phyloP scores from a whole-genome alignment of 345 rosid species.

The Carallia pectinifolia region DNA sequence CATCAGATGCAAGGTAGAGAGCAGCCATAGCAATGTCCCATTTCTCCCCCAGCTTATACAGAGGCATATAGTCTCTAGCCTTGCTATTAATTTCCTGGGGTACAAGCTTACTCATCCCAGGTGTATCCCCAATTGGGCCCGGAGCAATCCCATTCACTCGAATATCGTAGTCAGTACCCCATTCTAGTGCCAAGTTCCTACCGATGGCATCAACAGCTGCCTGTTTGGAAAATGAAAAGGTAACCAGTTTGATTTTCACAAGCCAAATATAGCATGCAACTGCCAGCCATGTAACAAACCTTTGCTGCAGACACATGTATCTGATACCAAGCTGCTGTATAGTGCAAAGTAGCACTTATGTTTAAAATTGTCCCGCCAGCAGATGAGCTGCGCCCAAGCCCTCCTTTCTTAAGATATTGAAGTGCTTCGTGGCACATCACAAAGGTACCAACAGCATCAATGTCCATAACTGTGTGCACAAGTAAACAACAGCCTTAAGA shows the following conservation, averaged over 20 bases:
- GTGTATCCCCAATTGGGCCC: slow-evolving; percentile 47
- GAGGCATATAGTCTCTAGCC: slow-evolving; percentile 23
- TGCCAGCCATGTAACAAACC: slow-evolving; percentile 18
- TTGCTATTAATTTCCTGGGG: slow-evolving; percentile 30
- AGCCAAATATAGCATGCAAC: not conserved
- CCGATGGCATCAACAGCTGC: slow-evolving; percentile 57
- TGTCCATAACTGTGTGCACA: slow-evolving; percentile 27
- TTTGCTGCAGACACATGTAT: slow-evolving; percentile 57
- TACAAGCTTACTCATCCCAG: slow-evolving; percentile 46
- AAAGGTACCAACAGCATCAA: slow-evolving; percentile 52
- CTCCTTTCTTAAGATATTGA: slow-evolving; percentile 43
- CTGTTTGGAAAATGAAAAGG: slow-evolving; percentile 20
- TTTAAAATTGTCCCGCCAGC: slow-evolving; percentile 41
- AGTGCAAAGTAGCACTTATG: slow-evolving; percentile 47
- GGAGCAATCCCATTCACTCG: slow-evolving; percentile 59
- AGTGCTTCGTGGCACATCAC: slow-evolving; percentile 53
- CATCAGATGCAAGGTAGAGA: slow-evolving; percentile 47
- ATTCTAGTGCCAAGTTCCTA: slow-evolving; percentile 52
- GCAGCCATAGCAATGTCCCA: slow-evolving; percentile 65
- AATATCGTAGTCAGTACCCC: slow-evolving; percentile 55
- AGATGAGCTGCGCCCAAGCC: slow-evolving; percentile 31
- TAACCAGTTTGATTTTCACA: not conserved
- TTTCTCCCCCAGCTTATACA: slow-evolving; percentile 44
- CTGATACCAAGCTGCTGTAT: slow-evolving; percentile 50
- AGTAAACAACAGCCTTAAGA: not conserved